Evolutionary conservation across 2,329 filamentous ascomycete genomes (phyloP), one percentile per base, ranked within the genome.

Genomic region (Akanthomyces lecanii): DNA sequence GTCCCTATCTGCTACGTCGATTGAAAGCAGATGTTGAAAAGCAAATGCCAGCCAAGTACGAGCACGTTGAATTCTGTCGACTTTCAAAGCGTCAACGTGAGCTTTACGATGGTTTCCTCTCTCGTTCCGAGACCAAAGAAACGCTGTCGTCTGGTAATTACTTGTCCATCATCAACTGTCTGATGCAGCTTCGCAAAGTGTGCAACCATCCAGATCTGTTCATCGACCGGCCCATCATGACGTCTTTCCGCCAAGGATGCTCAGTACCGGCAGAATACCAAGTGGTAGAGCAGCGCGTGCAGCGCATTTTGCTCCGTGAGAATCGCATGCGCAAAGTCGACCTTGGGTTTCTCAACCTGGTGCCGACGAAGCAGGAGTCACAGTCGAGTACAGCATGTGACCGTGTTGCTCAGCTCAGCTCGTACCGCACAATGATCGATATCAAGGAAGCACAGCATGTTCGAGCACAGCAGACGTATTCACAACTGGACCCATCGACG

Each of bases 171-270:
- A 98, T 98, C 77, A 97, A 97, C 73, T 98, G 96, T 75, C 79
- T 99, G 58, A 97, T 99, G 92, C 95, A 97, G 73, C 81, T 99
- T 60, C 88, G 95, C 55, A 97, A 98, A 74, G 96, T 99, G 58
- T 99, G 95, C 82, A 99, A 99, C 69, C 95, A 99, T 72, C 96
- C 95, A 0, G 95, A 99, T 76, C 82, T 99, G 10, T 99, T 99
- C 70, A 90, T 98, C 68, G 96, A 96, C 64, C 87, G 95, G 18
- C 93, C 92, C 1, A 98, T 99, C 70, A 95, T 96, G 77, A 99
- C 94, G 0, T 98, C 95, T 1, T 96, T 97, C 74, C 91, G 92
- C 4, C 96, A 98, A 89, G 82, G 85, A 30, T 89, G 83, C 66
- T 96, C 93, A 3, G 87, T 92, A 3, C 80, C 88, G 10, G 86